Base-by-base conservation (phyloP, 441 rosid species). In the Croton laevigatus region DNA sequence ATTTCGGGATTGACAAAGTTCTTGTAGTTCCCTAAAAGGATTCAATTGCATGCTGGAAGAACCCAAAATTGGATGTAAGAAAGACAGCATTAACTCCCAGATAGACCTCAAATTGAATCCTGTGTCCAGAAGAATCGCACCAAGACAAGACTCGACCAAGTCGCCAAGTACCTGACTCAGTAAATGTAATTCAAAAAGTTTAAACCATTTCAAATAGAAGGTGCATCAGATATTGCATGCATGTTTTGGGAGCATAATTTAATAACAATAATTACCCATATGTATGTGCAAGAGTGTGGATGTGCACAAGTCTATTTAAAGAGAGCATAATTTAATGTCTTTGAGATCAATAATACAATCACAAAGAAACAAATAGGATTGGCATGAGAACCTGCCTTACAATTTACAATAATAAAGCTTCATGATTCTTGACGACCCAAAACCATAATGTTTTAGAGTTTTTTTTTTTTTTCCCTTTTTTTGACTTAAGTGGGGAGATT, bases 91-190 rank as follows among this genome's bases (percentile, higher is more conserved):
- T 59, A 85, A 63, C 70, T 70, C 82, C 99, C 99, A 95, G 71
- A 84, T 87, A 46, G 19, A 76, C 71, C 83, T 78, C 82, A 95
- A 82, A 84, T 93, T 65, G 58, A 92, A 82, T 71, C 99, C 99
- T 8, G 91, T 71, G 82, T 92, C 99, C 11, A 95, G 91, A 62
- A 91, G 86, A 71, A 88, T 81, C 69, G 98, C 98, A 69, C 98
- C 99, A 68, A 89, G 42, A 65, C 78, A 86, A 76, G 98, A 91
- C 84, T 95, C 99, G 38, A 95, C 85, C 87, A 95, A 81, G 81
- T 95, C 99, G 68, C 99, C 95, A 48, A 95, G 97, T 54, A 83
- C 97, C 98, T 93, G 88, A 75, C 73, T 57, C 62, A 71, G 68
- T 36, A 71, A 62, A 45, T 42, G 54, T 19, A 53, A 65, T 44